Conservation (phyloP, 495 filamentous ascomycete genomes). For the Penicillium crystallinum region DNA sequence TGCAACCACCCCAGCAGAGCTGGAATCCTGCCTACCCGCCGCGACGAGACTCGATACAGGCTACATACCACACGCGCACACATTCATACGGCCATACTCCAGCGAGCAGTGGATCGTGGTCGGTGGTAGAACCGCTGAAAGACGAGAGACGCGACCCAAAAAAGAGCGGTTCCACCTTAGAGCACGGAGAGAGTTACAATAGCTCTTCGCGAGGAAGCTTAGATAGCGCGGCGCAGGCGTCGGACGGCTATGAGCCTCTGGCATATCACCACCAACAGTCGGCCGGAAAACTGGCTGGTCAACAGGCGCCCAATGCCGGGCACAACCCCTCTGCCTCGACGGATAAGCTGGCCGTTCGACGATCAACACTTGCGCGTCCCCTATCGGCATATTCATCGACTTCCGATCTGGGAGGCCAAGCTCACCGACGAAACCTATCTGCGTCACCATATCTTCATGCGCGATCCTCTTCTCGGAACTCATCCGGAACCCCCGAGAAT, state of each 20-base stretch:
- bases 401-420: constrained; percentile 53
- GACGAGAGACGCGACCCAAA: constrained; percentile 20
- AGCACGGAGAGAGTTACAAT: constrained; percentile 24
- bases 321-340: constrained; percentile 31
- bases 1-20: constrained; percentile 34
- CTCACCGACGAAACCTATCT: constrained; percentile 56
- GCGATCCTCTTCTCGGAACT: constrained; percentile 57
- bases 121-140: constrained; percentile 28
- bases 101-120: constrained; percentile 39
- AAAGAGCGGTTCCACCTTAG: constrained; percentile 25
- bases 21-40: constrained; percentile 41
- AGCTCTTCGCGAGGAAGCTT: constrained; percentile 38
- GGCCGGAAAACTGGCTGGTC: constrained; percentile 5
- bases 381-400: constrained; percentile 64
- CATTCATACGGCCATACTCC: constrained; percentile 31
- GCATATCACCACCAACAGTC: constrained; percentile 47
- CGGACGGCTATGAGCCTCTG: constrained; percentile 42
- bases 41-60: constrained; percentile 33
- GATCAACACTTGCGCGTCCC: constrained; percentile 57
- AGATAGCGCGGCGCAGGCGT: constrained; percentile 30
- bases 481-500: constrained; percentile 62
- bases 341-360: constrained; percentile 53
- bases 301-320: constrained; percentile 10
- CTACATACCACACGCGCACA: constrained; percentile 7
- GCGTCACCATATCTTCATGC: constrained; percentile 44